Evolutionary conservation across 768 basidiomycete species (phyloP).

Genomic region (Mycena albidolilacea): DNA sequence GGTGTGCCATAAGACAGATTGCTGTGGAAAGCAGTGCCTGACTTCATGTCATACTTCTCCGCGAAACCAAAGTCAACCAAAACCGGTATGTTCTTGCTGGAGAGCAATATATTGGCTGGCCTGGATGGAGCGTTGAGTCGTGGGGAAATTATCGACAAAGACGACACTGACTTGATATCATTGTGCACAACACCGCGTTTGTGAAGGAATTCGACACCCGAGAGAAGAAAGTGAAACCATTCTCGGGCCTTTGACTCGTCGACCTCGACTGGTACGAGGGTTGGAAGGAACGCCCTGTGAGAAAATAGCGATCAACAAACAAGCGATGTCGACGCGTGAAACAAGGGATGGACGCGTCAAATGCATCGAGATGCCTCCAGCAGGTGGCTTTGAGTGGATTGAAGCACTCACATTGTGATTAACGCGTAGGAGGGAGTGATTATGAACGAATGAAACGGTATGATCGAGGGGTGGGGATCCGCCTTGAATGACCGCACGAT

Average conservation of each 20-base stretch:
- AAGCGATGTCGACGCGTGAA: slow-evolving; percentile 16
- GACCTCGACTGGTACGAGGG: slow-evolving; percentile 90
- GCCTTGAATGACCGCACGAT: slow-evolving; percentile 88
- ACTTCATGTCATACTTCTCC: slow-evolving; percentile 81
- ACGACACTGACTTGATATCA: slow-evolving; percentile 87
- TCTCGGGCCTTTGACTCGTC: slow-evolving; percentile 80
- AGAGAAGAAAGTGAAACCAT: slow-evolving; percentile 89
- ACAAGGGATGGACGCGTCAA: slow-evolving; percentile 28
- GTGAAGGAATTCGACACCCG: slow-evolving; percentile 89
- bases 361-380: slow-evolving; percentile 23
- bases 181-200: slow-evolving; percentile 90
- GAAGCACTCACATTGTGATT: slow-evolving; percentile 85
- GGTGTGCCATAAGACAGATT: slow-evolving; percentile 93
- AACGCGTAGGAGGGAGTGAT: slow-evolving; percentile 92
- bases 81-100: slow-evolving; percentile 82
- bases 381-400: slow-evolving; percentile 18
- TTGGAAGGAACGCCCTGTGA: slow-evolving; percentile 87
- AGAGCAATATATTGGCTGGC: slow-evolving; percentile 94
- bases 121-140: slow-evolving; percentile 54
- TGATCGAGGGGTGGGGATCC: slow-evolving; percentile 92
- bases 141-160: slow-evolving; percentile 15
- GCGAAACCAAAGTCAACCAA: slow-evolving; percentile 98
- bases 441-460: slow-evolving; percentile 94
- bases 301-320: slow-evolving; percentile 19
- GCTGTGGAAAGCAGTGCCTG: slow-evolving; percentile 81